phyloP scores from a whole-genome alignment of 345 rosid species.

The Salix viminalis region DNA sequence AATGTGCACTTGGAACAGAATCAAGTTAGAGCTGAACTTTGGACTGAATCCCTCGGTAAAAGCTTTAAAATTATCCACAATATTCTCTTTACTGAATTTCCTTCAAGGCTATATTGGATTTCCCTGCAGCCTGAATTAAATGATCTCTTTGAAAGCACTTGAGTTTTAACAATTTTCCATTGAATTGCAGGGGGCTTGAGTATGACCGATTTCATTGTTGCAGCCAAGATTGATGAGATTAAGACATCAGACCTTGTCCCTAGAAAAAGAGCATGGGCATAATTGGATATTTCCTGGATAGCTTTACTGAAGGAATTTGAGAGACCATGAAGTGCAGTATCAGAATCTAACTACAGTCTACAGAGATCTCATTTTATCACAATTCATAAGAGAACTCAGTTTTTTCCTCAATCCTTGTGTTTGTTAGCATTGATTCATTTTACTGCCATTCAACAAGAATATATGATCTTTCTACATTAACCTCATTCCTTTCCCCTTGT shows the following conservation, averaged over 20 bases:
- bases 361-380: neutral
- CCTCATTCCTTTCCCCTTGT: neutral
- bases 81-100: neutral
- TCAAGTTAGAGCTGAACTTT: conserved; percentile 83
- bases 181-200: conserved; percentile 69
- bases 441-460: neutral
- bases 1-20: conserved; percentile 63
- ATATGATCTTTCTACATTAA: neutral
- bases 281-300: neutral
- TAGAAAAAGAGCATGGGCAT: conserved; percentile 82
- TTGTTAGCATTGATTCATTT: neutral
- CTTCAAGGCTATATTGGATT: neutral
- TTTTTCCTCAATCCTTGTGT: neutral
- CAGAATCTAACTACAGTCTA: neutral
- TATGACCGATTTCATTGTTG: conserved; percentile 83
- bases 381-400: neutral
- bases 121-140: neutral
- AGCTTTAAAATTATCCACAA: neutral
- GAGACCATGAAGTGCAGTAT: neutral
- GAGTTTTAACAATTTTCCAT: neutral
- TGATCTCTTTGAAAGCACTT: neutral
- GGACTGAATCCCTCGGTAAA: conserved; percentile 72
- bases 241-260: conserved; percentile 86
- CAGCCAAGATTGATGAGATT: conserved; percentile 78
- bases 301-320: neutral